Conservation (phyloP, 306 rosid species). For the Mimosa pudica region DNA sequence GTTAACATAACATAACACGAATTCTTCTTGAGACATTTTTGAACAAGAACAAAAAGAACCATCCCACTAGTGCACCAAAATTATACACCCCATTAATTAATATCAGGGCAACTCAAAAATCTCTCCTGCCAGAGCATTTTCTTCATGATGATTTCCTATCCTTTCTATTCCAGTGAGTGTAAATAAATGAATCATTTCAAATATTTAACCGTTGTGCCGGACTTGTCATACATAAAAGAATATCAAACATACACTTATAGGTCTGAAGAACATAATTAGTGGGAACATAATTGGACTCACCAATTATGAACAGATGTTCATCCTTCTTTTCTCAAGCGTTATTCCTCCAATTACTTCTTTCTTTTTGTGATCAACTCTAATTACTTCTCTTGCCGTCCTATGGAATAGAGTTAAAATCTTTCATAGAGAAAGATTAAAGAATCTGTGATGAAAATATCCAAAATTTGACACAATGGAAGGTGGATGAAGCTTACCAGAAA, state of each 20-base stretch:
- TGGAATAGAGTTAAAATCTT: neutral
- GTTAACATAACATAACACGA: slow-evolving; percentile 5
- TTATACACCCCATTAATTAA: slow-evolving; percentile 64
- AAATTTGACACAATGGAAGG: neutral
- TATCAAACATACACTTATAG: slow-evolving; percentile 10
- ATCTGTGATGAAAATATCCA: neutral
- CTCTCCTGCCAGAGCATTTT: slow-evolving; percentile 37
- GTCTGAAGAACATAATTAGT: neutral
- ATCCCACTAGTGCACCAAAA: slow-evolving; percentile 30
- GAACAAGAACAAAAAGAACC: slow-evolving; percentile 24
- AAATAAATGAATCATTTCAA: neutral
- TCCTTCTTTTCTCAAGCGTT: neutral
- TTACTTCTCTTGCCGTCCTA: neutral
- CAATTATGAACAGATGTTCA: neutral
- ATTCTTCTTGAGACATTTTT: slow-evolving; percentile 1
- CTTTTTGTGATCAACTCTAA: no score
- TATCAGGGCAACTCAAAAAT: slow-evolving; percentile 65
- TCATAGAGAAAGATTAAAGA: neutral
- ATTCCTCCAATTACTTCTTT: neutral
- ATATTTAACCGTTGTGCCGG: slow-evolving; percentile 8
- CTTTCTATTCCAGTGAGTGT: slow-evolving; percentile 39
- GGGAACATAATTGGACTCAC: neutral
- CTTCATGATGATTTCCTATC: slow-evolving; percentile 38
- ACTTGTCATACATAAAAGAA: neutral
- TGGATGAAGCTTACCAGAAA: neutral